These are phyloP conservation scores for Mediolabrus comicus DNA, from an alignment of 108 stramenopile genomes.

Conservation along the genomic window DNA sequence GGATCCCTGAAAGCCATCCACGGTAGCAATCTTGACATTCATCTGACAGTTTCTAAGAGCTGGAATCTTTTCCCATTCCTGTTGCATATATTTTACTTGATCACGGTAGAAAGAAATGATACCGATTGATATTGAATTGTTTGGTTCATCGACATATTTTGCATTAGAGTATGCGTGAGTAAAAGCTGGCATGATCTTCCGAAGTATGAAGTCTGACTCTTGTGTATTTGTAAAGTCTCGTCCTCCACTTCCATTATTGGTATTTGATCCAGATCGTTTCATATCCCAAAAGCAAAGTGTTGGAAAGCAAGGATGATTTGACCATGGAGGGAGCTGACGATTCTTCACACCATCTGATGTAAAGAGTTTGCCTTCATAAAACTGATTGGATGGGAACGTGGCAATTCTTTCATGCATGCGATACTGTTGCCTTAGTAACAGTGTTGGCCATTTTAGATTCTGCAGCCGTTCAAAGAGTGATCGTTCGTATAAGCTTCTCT, in stretches of 20 bases:
- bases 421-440: constrained; percentile 83
- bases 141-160: neutral
- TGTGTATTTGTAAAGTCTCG: constrained; percentile 36
- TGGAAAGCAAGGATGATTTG: constrained; percentile 30
- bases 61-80: constrained; percentile 17
- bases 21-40: constrained; percentile 43
- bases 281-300: constrained; percentile 41
- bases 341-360: constrained; percentile 32
- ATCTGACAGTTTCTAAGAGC: constrained; percentile 17
- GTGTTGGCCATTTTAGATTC: constrained; percentile 58
- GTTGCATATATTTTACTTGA: constrained; percentile 41
- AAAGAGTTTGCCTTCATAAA: constrained; percentile 53
- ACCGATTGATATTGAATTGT: constrained; percentile 25
- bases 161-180: constrained; percentile 6
- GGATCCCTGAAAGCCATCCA: constrained; percentile 46
- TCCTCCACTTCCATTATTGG: constrained; percentile 11
- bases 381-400: constrained; percentile 57
- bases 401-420: constrained; percentile 69
- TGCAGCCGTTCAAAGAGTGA: constrained; percentile 82
- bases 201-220: constrained; percentile 50
- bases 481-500: constrained; percentile 47
- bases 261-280: constrained; percentile 11
- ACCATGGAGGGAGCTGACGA: constrained; percentile 29
- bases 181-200: constrained; percentile 28
- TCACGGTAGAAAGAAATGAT: constrained; percentile 63